Conservation (phyloP, 768 basidiomycete genomes). For the Tremella fuciformis region DNA sequence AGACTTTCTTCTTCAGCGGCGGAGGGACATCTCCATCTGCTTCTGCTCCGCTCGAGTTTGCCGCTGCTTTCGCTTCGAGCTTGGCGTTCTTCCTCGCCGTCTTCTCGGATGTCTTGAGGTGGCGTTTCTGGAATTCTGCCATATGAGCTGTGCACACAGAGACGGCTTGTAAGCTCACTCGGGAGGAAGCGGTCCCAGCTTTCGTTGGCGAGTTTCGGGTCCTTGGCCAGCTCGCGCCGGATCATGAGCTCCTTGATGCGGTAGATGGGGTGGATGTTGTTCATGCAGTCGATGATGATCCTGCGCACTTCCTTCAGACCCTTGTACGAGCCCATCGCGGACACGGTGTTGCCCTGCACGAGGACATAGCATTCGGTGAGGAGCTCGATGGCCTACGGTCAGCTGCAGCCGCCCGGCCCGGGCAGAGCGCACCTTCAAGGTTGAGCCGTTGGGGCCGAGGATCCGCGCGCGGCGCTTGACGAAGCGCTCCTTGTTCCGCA, state of each 20-base stretch:
- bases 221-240: constrained; percentile 92
- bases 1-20: constrained; percentile 76
- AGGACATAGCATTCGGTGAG: constrained; percentile 94
- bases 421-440: constrained; percentile 70
- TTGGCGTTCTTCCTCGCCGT: constrained; percentile 82
- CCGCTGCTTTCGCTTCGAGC: constrained; percentile 51
- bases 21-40: constrained; percentile 50
- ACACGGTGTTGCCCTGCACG: constrained; percentile 96
- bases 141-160: neutral
- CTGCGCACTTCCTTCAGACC: constrained; percentile 91
- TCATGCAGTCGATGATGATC: constrained; percentile 99
- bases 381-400: constrained; percentile 82
- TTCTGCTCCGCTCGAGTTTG: constrained; percentile 55
- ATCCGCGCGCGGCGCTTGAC: constrained; percentile 94
- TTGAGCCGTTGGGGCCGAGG: constrained; percentile 95
- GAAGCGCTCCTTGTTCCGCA: constrained; percentile 93
- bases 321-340: constrained; percentile 95
- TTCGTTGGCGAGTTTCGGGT: constrained; percentile 88
- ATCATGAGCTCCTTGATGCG: constrained; percentile 99
- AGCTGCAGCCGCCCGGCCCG: neutral
- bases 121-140: constrained; percentile 77
- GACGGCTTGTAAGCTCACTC: constrained; percentile 38
- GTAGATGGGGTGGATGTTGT: constrained; percentile 98
- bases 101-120: constrained; percentile 91
- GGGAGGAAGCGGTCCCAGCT: constrained; percentile 98